Conservation (phyloP, 257 asterid genomes). For the Nicotiana otophora region DNA sequence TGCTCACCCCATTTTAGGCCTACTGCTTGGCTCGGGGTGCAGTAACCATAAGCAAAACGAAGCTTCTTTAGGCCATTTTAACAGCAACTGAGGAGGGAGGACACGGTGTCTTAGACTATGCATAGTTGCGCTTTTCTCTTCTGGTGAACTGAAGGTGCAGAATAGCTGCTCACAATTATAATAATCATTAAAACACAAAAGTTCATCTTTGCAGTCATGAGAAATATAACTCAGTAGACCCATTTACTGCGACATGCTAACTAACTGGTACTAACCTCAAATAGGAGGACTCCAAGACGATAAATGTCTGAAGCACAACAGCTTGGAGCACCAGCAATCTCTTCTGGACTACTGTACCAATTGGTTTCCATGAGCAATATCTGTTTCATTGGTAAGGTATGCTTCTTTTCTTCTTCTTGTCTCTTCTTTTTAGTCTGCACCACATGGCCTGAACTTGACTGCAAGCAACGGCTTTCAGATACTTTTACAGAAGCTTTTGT, state of each 20-base stretch:
- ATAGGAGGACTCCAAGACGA: slow-evolving; percentile 88
- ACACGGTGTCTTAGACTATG: slow-evolving; percentile 80
- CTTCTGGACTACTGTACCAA: slow-evolving; percentile 88
- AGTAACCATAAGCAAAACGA: slow-evolving; percentile 93
- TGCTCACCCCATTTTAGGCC: slow-evolving; percentile 75
- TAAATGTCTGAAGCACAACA: slow-evolving; percentile 80
- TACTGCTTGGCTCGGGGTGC: slow-evolving; percentile 82
- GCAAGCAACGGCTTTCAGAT: slow-evolving; percentile 43
- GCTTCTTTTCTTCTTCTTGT: slow-evolving; percentile 46
- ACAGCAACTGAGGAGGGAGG: slow-evolving; percentile 89
- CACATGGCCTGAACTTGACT: slow-evolving; percentile 33
- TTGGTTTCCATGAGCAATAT: slow-evolving; percentile 70
- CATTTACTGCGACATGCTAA: neutral
- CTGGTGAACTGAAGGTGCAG: slow-evolving; percentile 59
- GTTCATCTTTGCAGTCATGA: neutral
- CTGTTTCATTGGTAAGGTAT: slow-evolving; percentile 77
- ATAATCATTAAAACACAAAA: slow-evolving; percentile 2
- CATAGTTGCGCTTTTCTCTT: slow-evolving; percentile 77
- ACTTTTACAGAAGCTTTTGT: slow-evolving; percentile 27
- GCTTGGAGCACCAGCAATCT: slow-evolving; percentile 43
- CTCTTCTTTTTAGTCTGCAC: slow-evolving; percentile 23
- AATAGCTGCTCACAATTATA: slow-evolving; percentile 55
- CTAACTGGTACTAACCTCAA: slow-evolving; percentile 55
- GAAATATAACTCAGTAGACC: neutral
- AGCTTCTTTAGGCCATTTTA: slow-evolving; percentile 98